Percentiles rank a stretch among this genome's conserved stretches.
These are phyloP conservation scores for Penicillium sp. DNA, from an alignment of 2,329 filamentous ascomycete genomes.

Conservation along the genomic window DNA sequence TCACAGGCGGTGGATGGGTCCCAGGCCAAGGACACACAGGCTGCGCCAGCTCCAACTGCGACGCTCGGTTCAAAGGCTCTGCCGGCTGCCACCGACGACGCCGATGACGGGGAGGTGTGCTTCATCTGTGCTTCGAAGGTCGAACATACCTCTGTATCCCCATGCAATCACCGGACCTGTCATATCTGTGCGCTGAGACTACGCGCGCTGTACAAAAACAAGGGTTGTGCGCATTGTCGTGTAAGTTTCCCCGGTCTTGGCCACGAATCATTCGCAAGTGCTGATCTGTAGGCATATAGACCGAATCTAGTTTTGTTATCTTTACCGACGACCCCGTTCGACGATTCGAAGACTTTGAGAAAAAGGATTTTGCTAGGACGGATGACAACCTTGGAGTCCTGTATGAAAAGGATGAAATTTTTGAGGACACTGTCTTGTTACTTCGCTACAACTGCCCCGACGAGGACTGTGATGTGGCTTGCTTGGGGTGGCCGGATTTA, in stretches of 20 bases:
- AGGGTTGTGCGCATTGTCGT: slow-evolving; percentile 93
- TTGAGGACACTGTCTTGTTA: slow-evolving; percentile 84
- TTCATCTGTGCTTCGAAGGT: slow-evolving; percentile 96
- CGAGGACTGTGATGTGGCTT: slow-evolving; percentile 77
- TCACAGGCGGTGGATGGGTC: slow-evolving; percentile 23
- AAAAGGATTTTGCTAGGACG: slow-evolving; percentile 70
- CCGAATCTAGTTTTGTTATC: slow-evolving; percentile 67
- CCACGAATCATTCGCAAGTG: neutral
- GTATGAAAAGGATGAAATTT: slow-evolving; percentile 85
- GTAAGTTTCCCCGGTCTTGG: slow-evolving; percentile 52
- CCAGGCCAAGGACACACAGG: slow-evolving; percentile 13
- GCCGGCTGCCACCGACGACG: slow-evolving; percentile 44
- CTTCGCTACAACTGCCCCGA: slow-evolving; percentile 96
- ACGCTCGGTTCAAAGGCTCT: slow-evolving; percentile 34
- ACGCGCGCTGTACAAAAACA: slow-evolving; percentile 92
- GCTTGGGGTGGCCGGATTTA: slow-evolving; percentile 75
- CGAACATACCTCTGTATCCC: slow-evolving; percentile 81
- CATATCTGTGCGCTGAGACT: slow-evolving; percentile 92
- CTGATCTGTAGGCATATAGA: slow-evolving; percentile 28
- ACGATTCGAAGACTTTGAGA: slow-evolving; percentile 78
- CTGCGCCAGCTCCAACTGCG: slow-evolving; percentile 19
- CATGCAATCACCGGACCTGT: slow-evolving; percentile 95
- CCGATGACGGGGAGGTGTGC: slow-evolving; percentile 77
- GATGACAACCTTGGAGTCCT: slow-evolving; percentile 89
- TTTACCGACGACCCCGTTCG: slow-evolving; percentile 86